Evolutionary conservation across 78 protist genomes (phyloP), one percentile per base, ranked within the genome.

Genomic region (Monosiga brevicollis): DNA sequence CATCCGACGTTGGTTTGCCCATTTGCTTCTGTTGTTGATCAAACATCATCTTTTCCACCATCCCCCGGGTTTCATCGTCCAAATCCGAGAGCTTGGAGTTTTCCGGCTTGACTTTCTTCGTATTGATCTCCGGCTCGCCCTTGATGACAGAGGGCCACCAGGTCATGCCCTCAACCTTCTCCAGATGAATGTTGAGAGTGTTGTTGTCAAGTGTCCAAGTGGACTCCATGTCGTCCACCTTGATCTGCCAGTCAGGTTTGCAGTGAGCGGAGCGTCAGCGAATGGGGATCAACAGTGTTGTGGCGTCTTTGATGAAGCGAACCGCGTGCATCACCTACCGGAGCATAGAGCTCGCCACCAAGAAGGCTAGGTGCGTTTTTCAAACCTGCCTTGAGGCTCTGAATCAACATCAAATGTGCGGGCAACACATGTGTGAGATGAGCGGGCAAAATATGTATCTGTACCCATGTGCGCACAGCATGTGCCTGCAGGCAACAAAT

Each of bases 11-110:
- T 0, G 94, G 94, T 32, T 83, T 73, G 0, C 93, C 93, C 86
- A 82, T 81, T 75, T 84, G 76, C 89, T 91, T 91, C 54, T 87
- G 91, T 1, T 90, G 71, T 42, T 91, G 93, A 73, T 91, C 93
- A 42, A 37, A 91, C 95, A 92, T 92, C 95, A 92, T 92, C 84
- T 92, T 92, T 76, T 92, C 95, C 9, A 92, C 95, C 41, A 82
- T 38, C 23, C 79, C 79, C 20, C 95, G 78, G 10, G 95, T 87
- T 24, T 87, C 90, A 11, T 84, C 84, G 55, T 92, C 95, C 26
- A 92, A 72, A 54, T 92, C 95, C 0, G 79, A 29, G 42, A 92
- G 87, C 55, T 85, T 84, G n/a, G 87, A 79, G 82, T 81, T 87
- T 76, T 88, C 91, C 1, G 95, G 95, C 81, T 87, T 41, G 39